phyloP scores from a whole-genome alignment of 495 filamentous ascomycete species.

The Podospora pseudopauciseta region DNA sequence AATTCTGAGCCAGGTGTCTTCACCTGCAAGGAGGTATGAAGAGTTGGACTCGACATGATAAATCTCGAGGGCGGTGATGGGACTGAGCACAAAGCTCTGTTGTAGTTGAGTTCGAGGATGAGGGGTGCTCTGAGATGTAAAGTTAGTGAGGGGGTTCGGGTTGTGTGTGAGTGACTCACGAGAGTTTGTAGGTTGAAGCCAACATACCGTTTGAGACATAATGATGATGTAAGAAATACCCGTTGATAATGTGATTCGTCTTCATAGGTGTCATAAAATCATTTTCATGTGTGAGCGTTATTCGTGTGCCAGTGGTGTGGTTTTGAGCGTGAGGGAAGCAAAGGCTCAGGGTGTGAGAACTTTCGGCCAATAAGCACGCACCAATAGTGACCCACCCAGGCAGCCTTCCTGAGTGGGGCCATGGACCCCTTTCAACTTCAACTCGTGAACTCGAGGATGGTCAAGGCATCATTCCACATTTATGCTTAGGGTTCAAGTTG shows the following conservation, averaged over 20 bases:
- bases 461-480: too few relatives aligned
- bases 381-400: not conserved
- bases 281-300: not conserved
- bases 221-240: not conserved
- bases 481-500: too few relatives aligned
- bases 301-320: not conserved
- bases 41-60: conserved; percentile 28
- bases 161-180: conserved; percentile 1
- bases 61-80: conserved; percentile 58
- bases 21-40: conserved; percentile 62
- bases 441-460: not conserved
- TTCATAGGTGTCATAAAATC: conserved; percentile 6
- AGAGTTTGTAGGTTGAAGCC: not conserved
- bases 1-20: conserved; percentile 67
- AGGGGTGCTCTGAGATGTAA: conserved; percentile 2
- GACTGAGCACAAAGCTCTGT: conserved; percentile 42
- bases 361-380: not conserved
- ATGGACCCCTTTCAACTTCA: not conserved
- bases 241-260: not conserved
- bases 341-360: not conserved
- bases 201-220: conserved; percentile 4
- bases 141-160: conserved; percentile 6
- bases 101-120: conserved; percentile 20
- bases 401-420: not conserved
- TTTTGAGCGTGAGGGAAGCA: not conserved